These are phyloP conservation scores for Miscanthus lutarioriparius DNA, from an alignment of 176 grass and related monocot species.

Conservation along the genomic window DNA sequence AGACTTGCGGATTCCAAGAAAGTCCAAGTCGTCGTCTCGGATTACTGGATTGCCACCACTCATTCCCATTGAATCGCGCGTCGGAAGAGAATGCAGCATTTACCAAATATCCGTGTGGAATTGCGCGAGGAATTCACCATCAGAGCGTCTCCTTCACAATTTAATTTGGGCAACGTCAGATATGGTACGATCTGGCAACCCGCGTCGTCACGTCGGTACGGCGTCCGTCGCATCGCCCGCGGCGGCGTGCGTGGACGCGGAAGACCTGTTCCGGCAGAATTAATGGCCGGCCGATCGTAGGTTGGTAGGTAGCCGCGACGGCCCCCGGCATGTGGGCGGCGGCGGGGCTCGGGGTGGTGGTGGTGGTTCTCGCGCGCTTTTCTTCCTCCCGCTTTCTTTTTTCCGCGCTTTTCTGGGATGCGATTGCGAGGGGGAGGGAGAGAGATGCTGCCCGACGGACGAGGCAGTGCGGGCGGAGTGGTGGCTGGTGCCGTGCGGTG, in stretches of 20 bases:
- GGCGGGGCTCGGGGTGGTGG: background rate
- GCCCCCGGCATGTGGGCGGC: conserved; percentile 10
- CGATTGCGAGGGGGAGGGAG: background rate
- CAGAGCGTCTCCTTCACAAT: background rate
- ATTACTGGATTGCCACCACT: background rate
- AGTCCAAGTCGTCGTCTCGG: background rate
- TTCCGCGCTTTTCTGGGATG: background rate
- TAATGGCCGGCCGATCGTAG: conserved; percentile 3
- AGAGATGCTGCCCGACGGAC: background rate
- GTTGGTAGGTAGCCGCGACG: background rate
- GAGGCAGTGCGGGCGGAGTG: background rate
- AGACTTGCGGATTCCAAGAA: background rate
- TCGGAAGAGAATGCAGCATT: no score
- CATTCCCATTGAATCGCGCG: no score
- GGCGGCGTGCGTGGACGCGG: background rate
- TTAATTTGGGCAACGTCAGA: background rate
- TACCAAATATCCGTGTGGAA: background rate
- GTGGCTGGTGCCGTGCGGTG: background rate
- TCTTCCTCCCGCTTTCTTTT: background rate
- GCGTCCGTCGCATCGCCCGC: conserved; percentile 12
- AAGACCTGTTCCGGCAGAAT: conserved; percentile 16
- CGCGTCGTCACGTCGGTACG: conserved; percentile 2
- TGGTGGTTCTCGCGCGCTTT: conserved; percentile 37
- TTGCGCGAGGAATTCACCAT: conserved; percentile 9
- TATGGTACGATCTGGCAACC: background rate